Evolutionary conservation across 176 grass and related monocot genomes (phyloP).

Genomic region (Oryza rufipogon): DNA sequence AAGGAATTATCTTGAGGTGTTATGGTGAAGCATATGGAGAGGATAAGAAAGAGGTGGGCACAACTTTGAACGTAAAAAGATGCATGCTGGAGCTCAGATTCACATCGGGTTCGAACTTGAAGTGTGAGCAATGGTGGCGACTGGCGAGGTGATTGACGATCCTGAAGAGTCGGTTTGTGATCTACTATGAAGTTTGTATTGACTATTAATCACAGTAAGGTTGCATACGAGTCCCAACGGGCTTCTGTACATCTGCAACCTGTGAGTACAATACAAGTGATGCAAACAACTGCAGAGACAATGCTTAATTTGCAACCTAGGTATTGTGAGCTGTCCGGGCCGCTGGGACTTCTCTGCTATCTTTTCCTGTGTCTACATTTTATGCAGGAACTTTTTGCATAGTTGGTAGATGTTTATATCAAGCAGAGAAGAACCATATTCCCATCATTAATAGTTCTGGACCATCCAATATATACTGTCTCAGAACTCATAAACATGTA

Average conservation of each 20-base stretch:
- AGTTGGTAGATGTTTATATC: neutral
- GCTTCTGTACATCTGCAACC: neutral
- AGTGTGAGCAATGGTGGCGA: neutral
- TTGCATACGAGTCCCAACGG: neutral
- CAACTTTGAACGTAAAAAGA: neutral
- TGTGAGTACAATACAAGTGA: neutral
- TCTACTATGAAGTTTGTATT: neutral
- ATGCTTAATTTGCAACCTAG: neutral
- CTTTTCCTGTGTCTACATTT: neutral
- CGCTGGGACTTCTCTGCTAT: too few relatives aligned
- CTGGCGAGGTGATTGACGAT: slow-evolving; percentile 2
- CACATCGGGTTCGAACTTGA: slow-evolving; percentile 1
- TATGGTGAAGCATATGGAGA: slow-evolving; percentile 9
- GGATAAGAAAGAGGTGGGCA: slow-evolving; percentile 25
- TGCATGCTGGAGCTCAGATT: slow-evolving; percentile 9
- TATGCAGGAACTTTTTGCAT: neutral
- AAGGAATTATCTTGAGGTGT: neutral
- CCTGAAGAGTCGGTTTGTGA: neutral
- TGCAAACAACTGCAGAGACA: slow-evolving; percentile 11
- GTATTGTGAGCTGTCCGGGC: neutral
- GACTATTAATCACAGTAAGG: neutral
- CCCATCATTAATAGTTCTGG: slow-evolving; percentile 24
- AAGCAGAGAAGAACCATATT: slow-evolving; percentile 1
- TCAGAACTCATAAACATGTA: slow-evolving; percentile 26
- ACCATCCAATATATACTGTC: slow-evolving; percentile 22